phyloP scores from a whole-genome alignment of 2,329 filamentous ascomycete species.

The Cladosporium austrohemisphaericum region DNA sequence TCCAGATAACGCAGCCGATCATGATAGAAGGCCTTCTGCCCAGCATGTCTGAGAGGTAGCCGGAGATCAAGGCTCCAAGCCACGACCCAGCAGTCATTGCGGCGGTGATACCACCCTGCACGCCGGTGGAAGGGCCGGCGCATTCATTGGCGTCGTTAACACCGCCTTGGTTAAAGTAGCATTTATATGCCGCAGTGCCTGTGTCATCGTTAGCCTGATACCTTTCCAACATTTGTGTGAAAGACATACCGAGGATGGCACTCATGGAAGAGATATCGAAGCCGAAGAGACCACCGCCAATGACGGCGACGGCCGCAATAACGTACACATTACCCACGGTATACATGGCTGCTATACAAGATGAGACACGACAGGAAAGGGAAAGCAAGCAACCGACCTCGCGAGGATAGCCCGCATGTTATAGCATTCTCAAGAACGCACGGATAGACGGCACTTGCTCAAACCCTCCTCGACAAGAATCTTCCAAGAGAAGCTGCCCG shows the following conservation, averaged over 20 bases:
- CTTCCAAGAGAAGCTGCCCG: neutral
- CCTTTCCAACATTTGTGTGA: neutral
- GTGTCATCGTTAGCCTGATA: slow-evolving; percentile 51
- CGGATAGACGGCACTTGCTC: slow-evolving; percentile 11
- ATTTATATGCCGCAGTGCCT: slow-evolving; percentile 61
- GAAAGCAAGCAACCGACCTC: neutral
- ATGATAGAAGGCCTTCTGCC: slow-evolving; percentile 53
- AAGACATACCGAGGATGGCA: slow-evolving; percentile 33
- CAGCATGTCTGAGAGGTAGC: slow-evolving; percentile 54
- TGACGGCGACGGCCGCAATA: slow-evolving; percentile 55
- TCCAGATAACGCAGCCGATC: slow-evolving; percentile 41
- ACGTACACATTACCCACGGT: slow-evolving; percentile 55
- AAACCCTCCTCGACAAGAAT: neutral
- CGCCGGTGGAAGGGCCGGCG: slow-evolving; percentile 50
- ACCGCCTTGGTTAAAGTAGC: slow-evolving; percentile 61
- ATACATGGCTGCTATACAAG: slow-evolving; percentile 22
- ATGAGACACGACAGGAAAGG: neutral
- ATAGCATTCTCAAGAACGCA: slow-evolving; percentile 4
- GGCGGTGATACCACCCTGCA: slow-evolving; percentile 66
- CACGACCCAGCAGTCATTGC: slow-evolving; percentile 69
- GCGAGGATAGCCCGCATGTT: neutral
- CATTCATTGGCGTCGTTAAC: slow-evolving; percentile 40
- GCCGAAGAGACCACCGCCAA: slow-evolving; percentile 69
- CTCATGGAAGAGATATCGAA: slow-evolving; percentile 78
- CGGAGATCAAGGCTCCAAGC: slow-evolving; percentile 57